Conservation (phyloP, 2,329 filamentous ascomycete genomes). For the Cordyceps militaris region DNA sequence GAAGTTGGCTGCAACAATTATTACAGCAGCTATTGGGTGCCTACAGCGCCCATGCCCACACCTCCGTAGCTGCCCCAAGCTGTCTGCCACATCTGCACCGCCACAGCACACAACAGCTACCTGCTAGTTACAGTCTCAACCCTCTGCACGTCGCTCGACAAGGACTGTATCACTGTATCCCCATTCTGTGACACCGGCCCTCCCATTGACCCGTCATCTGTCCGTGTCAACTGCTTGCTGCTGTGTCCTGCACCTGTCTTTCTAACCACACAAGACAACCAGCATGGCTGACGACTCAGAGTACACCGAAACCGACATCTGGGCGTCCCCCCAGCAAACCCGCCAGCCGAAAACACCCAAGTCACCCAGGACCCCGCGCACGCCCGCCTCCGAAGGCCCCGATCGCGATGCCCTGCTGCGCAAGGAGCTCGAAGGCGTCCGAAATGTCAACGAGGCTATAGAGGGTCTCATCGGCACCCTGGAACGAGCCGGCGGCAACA, state of each 20-base stretch:
- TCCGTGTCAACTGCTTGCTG: not conserved
- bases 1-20: too few species aligned
- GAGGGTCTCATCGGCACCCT: constrained; percentile 69
- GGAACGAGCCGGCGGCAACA: constrained; percentile 66
- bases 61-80: not conserved
- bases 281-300: constrained; percentile 39
- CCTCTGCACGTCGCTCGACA: not conserved
- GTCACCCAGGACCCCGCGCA: constrained; percentile 43
- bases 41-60: too few species aligned
- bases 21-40: too few species aligned
- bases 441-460: constrained; percentile 80
- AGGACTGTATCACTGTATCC: not conserved
- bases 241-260: not conserved
- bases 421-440: constrained; percentile 74
- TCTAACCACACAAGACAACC: not conserved
- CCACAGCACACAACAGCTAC: not conserved
- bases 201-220: not conserved
- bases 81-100: not conserved
- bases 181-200: not conserved
- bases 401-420: constrained; percentile 69
- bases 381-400: constrained; percentile 37
- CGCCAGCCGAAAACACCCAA: constrained; percentile 29
- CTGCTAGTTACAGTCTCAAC: too few species aligned
- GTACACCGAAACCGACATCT: constrained; percentile 42
- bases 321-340: constrained; percentile 36